These are phyloP conservation scores for Claviceps fusiformis DNA, from an alignment of 2,329 filamentous ascomycete genomes.

Conservation along the genomic window DNA sequence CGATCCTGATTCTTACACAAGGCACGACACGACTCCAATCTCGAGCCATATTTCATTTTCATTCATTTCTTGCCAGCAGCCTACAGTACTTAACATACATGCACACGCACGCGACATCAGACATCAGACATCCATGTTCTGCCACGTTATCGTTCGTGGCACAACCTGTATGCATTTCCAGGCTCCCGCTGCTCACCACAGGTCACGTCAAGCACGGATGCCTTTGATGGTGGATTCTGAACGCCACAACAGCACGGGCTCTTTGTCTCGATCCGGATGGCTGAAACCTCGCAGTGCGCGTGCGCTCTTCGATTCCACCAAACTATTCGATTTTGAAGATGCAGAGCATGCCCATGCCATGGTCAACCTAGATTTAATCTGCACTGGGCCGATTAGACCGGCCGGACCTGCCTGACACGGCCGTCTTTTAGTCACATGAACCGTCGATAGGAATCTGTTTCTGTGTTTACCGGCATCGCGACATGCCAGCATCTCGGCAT, in stretches of 20 bases:
- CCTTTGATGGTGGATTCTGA: not conserved
- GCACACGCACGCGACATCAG: too few relatives aligned
- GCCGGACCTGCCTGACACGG: not conserved
- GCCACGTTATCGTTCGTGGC: too few relatives aligned
- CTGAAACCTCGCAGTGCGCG: constrained; percentile 1
- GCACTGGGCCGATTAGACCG: not conserved
- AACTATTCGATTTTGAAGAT: not conserved
- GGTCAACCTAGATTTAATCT: not conserved
- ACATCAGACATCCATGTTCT: too few relatives aligned
- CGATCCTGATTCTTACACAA: too few relatives aligned
- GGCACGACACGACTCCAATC: too few relatives aligned
- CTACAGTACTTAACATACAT: too few relatives aligned
- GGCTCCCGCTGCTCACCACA: not conserved
- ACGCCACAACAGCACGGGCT: not conserved
- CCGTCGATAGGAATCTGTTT: not conserved
- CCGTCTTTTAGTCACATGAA: not conserved
- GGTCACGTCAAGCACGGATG: not conserved
- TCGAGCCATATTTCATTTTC: too few relatives aligned
- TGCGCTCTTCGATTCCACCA: not conserved
- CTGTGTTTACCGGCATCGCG: not conserved
- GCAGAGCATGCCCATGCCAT: not conserved
- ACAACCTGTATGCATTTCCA: too few relatives aligned
- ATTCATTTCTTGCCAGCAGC: too few relatives aligned
- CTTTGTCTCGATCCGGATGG: not conserved
- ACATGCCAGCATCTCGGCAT: not conserved